Conservation (phyloP, 768 basidiomycete species). For the Amanita fuliginea region DNA sequence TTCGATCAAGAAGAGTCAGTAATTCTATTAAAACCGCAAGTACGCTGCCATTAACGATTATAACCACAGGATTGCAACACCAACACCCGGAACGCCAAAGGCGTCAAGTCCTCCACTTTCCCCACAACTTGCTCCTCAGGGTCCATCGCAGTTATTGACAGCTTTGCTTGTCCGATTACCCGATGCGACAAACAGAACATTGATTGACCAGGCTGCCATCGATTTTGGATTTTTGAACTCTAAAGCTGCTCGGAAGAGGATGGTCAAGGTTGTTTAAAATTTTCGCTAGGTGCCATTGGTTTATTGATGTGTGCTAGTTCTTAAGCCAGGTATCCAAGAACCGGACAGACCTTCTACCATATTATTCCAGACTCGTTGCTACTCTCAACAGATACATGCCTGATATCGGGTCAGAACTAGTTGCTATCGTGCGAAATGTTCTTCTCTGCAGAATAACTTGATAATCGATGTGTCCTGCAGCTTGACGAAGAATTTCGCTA, state of each 20-base stretch:
- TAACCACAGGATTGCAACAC: conserved; percentile 36
- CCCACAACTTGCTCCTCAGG: conserved; percentile 71
- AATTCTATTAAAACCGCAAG: neutral
- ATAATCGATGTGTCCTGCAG: conserved; percentile 26
- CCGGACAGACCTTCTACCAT: conserved; percentile 82
- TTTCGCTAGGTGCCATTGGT: neutral
- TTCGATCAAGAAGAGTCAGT: conserved; percentile 28
- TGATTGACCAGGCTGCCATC: conserved; percentile 89
- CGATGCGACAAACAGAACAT: conserved; percentile 82
- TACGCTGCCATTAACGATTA: conserved; percentile 10
- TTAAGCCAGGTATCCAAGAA: conserved; percentile 78
- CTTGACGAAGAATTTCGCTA: conserved; percentile 97
- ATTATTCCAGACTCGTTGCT: conserved; percentile 85
- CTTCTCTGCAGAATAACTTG: neutral
- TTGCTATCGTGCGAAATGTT: conserved; percentile 53
- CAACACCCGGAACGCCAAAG: conserved; percentile 60
- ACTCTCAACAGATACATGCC: conserved; percentile 90
- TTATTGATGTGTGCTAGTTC: conserved; percentile 38
- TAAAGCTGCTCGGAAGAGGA: conserved; percentile 87
- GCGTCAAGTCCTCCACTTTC: conserved; percentile 46
- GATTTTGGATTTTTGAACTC: conserved; percentile 97
- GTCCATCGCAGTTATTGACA: conserved; percentile 87
- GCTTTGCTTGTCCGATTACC: conserved; percentile 85
- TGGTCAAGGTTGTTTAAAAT: conserved; percentile 54
- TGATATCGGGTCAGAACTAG: conserved; percentile 76